phyloP scores from a whole-genome alignment of 108 stramenopile species.

The Nitzschia sp. region DNA sequence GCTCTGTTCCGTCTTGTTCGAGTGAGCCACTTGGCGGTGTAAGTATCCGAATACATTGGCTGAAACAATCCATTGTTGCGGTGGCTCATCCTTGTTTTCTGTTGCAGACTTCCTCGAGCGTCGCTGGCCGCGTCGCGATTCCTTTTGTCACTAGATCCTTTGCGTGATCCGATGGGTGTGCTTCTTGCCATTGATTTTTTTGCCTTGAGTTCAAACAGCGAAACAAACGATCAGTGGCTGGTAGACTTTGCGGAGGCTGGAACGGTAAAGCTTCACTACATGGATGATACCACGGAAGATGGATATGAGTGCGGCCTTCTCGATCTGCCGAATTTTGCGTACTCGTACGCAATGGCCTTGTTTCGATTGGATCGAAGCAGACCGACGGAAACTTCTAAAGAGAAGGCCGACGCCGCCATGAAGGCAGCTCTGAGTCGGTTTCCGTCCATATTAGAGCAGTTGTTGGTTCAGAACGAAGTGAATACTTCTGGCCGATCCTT shows the following conservation, averaged over 20 bases:
- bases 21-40: slow-evolving; percentile 43
- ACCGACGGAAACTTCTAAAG: slow-evolving; percentile 24
- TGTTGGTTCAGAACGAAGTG: slow-evolving; percentile 49
- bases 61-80: neutral
- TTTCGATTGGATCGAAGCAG: slow-evolving; percentile 35
- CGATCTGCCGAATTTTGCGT: slow-evolving; percentile 77
- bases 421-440: slow-evolving; percentile 37
- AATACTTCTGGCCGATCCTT: slow-evolving; percentile 44
- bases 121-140: slow-evolving; percentile 57
- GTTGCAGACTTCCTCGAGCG: slow-evolving; percentile 34
- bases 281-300: slow-evolving; percentile 29
- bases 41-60: slow-evolving; percentile 12
- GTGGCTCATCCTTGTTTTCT: neutral
- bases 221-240: slow-evolving; percentile 32
- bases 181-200: slow-evolving; percentile 73
- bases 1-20: slow-evolving; percentile 71
- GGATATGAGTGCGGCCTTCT: slow-evolving; percentile 46
- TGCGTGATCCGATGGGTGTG: slow-evolving; percentile 81
- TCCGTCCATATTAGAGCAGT: slow-evolving; percentile 40
- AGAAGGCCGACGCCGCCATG: slow-evolving; percentile 30
- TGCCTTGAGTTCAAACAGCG: slow-evolving; percentile 50
- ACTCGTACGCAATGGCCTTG: slow-evolving; percentile 79
- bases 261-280: slow-evolving; percentile 22
- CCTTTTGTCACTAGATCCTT: slow-evolving; percentile 79
- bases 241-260: slow-evolving; percentile 56